Evolutionary conservation across 192 early-diverging fungal genomes (phyloP), one percentile per base, ranked within the genome.

Genomic region (Ambispora gerdemannii): DNA sequence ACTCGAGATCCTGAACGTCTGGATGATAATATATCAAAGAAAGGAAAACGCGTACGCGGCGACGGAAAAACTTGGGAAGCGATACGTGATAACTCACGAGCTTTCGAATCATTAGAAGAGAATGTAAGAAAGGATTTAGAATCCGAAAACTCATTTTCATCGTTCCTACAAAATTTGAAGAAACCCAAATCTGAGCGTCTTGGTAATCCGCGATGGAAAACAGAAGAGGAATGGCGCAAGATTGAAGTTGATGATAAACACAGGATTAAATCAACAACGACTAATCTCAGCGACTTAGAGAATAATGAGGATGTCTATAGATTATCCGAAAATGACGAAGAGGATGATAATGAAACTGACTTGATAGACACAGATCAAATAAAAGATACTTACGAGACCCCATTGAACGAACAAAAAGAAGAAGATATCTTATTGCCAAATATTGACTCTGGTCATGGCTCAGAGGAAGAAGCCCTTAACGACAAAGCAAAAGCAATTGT

Each of bases 131-230:
- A 49, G 24, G 27, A 15, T 49, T 17, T 19, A 31, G 49, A 47
- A 17, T 20, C 49, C 28, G 63, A 64, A 19, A 1, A 47, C 11
- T 11, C 62, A 25, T 34, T 47, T 27, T 32, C 27, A 7, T 17
- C 28, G 8, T 15, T 34, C 3, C 31, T 22, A 1, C 20, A 34
- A 22, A 64, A 25, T 47, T 49, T 43, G 38, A 25, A 0, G 36
- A 49, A 2, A 19, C 22, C n/a, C 22, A 64, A 17, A 64, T n/a
- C n/a, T 13, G 63, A 49, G 49, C 66, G 66, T 22, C 22, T 68
- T 6, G 66, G 66, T 36, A 32, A 33, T 55, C 66, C 66, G 3
- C 2, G 55, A 52, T 68, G 66, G 66, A 55, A 50, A 68, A 2
- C 51, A 1, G 51, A 68, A 36, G 1, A 24, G 19, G 66, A 68